A percentile compares a stretch with the other conserved stretches of the same genome.
Evolutionary conservation across 805 yeast genomes (phyloP).

Genomic region (Cyberlindnera saturnus): DNA sequence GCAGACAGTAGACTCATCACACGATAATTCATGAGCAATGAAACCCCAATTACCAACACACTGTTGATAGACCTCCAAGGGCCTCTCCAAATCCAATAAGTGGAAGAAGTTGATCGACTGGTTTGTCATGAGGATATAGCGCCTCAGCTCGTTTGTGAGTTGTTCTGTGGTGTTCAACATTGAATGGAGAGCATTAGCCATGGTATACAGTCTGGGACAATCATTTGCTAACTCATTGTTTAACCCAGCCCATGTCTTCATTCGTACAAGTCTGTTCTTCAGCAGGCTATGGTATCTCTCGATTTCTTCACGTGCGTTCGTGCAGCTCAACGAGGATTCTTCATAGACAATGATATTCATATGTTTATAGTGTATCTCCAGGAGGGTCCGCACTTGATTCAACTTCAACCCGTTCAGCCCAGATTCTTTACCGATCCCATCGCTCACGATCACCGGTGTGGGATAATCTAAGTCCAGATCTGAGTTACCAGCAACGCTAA

Average conservation of each 20-base stretch:
- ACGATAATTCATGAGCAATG: slow-evolving; percentile 57
- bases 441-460: slow-evolving; percentile 19
- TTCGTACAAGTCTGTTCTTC: slow-evolving; percentile 28
- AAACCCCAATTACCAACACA: slow-evolving; percentile 60
- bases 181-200: slow-evolving; percentile 27
- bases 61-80: slow-evolving; percentile 24
- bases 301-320: slow-evolving; percentile 17
- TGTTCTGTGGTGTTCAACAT: slow-evolving; percentile 17
- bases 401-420: slow-evolving; percentile 12
- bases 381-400: slow-evolving; percentile 6
- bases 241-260: slow-evolving; percentile 38
- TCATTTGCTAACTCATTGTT: slow-evolving; percentile 18
- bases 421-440: slow-evolving; percentile 3
- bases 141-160: slow-evolving; percentile 9
- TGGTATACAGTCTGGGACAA: slow-evolving; percentile 27
- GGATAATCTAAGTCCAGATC: slow-evolving; percentile 24
- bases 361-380: slow-evolving; percentile 21
- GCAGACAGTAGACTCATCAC: slow-evolving; percentile 61
- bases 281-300: slow-evolving; percentile 13
- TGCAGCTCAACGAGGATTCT: slow-evolving; percentile 13
- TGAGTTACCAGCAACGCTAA: slow-evolving; percentile 20
- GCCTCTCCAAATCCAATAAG: slow-evolving; percentile 20
- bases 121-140: slow-evolving; percentile 20
- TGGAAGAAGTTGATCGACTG: slow-evolving; percentile 24
- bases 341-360: slow-evolving; percentile 15